A percentile compares a stretch with the other conserved stretches of the same genome.
Evolutionary conservation across 768 basidiomycete species (phyloP).

Genomic region (Calocybe cyanea): DNA sequence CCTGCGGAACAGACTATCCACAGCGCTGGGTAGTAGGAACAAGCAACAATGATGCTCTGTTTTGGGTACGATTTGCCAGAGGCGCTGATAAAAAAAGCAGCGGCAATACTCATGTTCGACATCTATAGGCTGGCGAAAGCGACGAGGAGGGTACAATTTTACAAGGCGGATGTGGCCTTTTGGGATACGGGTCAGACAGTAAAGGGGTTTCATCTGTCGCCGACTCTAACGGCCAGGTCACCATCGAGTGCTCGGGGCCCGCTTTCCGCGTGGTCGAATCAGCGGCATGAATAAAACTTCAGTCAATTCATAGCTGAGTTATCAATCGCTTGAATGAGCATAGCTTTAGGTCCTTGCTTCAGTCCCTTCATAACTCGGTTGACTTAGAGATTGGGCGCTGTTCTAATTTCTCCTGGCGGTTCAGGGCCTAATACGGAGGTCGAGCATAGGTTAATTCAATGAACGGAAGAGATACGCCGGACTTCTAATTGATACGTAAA

Average conservation of each 20-base stretch:
- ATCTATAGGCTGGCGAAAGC: constrained; percentile 4
- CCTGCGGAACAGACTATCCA: constrained; percentile 8
- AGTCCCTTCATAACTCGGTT: too few species aligned
- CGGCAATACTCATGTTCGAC: neutral
- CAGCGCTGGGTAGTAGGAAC: constrained; percentile 9
- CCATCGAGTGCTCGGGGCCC: constrained; percentile 9
- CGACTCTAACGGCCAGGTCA: constrained; percentile 9
- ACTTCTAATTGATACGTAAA: too few species aligned
- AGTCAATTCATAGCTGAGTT: too few species aligned
- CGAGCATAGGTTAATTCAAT: too few species aligned
- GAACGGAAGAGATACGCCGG: too few species aligned
- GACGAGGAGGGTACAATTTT: constrained; percentile 13
- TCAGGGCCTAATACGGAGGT: too few species aligned
- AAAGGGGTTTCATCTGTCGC: constrained; percentile 8
- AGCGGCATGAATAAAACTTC: constrained; percentile 2
- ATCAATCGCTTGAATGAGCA: too few species aligned
- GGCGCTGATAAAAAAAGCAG: neutral
- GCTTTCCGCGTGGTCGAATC: constrained; percentile 9
- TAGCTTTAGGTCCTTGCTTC: too few species aligned
- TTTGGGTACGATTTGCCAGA: constrained; percentile 2
- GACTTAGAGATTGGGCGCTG: too few species aligned
- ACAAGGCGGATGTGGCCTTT: constrained; percentile 14
- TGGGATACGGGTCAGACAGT: constrained; percentile 9
- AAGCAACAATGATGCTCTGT: constrained; percentile 7
- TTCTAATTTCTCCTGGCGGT: too few species aligned